Evolutionary conservation across 495 filamentous ascomycete species (phyloP), one percentile per base, ranked within the genome.

Genomic region (Penicillium riverlandense): DNA sequence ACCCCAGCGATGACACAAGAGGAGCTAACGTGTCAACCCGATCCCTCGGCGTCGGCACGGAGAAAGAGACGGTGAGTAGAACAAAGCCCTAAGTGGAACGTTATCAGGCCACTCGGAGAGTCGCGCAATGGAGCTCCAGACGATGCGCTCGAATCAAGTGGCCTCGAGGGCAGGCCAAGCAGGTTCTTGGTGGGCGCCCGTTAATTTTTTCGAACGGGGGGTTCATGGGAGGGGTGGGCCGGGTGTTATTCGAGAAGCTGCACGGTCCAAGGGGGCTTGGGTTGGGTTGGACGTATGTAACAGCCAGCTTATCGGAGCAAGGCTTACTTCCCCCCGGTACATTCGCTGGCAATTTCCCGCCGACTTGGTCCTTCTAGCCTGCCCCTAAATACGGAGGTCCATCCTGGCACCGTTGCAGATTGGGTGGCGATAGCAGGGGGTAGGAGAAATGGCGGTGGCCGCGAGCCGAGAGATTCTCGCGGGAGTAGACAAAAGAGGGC

Each of bases 21-120:
- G 45, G 57, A 50, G 48, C 38, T 29, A 50, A 40, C 32, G 33
- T 22, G 22, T 22, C 22, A 22, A 6, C 48, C 41, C 48, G 42
- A 43, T 46, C 16, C 28, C 40, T 43, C 32, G 45, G 43, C 6
- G n/a, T 10, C 27, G 34, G 37, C 4, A 3, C 22, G 22, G 22
- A 22, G 31, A 47, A 53, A 55, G 35, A 52, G 40, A 58, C 57
- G 52, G 52, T 58, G 57, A 50, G 47, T 35, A 37, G 44, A 41
- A 38, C 34, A 45, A 46, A 31, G 38, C 40, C 44, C 45, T 46
- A 39, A 43, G 10, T 8, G 37, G 33, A 43, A 43, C 27, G 28
- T 47, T 43, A 9, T 12, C 28, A 40, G 29, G 34, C 36, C 40
- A 40, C 40, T 34, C 12, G 7, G 27, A 33, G 29, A 39, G 12